Evolutionary conservation across 2,329 filamentous ascomycete species (phyloP).

Genomic region (Hysterium pulicare): DNA sequence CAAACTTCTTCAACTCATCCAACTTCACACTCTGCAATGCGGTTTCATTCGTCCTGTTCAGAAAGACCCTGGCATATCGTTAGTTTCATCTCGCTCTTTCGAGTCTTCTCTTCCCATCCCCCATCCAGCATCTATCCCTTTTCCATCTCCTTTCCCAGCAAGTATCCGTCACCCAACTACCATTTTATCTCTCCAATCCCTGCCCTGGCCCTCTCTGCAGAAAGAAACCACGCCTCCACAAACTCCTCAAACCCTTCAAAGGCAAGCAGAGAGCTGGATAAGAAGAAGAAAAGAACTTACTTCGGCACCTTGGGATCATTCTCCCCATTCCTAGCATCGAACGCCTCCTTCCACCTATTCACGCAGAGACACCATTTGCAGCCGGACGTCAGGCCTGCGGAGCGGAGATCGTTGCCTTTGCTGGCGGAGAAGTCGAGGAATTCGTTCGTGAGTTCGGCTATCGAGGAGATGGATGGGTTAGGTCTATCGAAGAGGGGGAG

Average conservation of each 20-base stretch:
- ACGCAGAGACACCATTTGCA: slow-evolving; percentile 65
- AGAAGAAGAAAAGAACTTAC: slow-evolving; percentile 10
- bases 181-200: too few relatives aligned
- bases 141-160: too few relatives aligned
- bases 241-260: neutral
- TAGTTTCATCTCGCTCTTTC: too few relatives aligned
- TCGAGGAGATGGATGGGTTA: too few relatives aligned
- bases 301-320: slow-evolving; percentile 47
- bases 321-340: slow-evolving; percentile 50
- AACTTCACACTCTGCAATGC: slow-evolving; percentile 48
- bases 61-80: slow-evolving; percentile 47
- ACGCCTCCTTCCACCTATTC: slow-evolving; percentile 58
- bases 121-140: slow-evolving; percentile 10
- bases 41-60: slow-evolving; percentile 53
- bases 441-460: slow-evolving; percentile 53
- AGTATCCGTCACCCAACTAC: too few relatives aligned
- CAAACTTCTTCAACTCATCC: slow-evolving; percentile 51
- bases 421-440: slow-evolving; percentile 61
- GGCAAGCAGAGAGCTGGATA: neutral
- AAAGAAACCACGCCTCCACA: too few relatives aligned
- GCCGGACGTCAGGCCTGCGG: slow-evolving; percentile 53
- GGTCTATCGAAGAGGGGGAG: neutral
- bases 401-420: slow-evolving; percentile 57
- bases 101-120: too few relatives aligned
- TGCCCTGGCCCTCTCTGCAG: too few relatives aligned